A percentile compares a stretch with the other conserved stretches of the same genome.
Evolutionary conservation across 306 rosid species (phyloP).

Genomic region (Castanopsis chinensis): DNA sequence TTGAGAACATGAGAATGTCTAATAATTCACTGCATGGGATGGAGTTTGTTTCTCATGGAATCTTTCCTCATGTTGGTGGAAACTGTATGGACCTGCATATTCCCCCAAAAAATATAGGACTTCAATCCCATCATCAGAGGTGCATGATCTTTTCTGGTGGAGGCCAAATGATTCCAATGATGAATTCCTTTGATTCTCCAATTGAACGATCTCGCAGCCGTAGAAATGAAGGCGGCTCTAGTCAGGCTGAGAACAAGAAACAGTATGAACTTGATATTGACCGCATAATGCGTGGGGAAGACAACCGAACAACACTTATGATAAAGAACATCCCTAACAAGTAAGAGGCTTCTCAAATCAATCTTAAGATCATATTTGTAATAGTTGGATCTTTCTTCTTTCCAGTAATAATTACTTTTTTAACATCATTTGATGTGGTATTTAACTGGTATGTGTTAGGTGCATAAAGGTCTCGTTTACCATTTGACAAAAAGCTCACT

Average conservation of each 20-base stretch:
- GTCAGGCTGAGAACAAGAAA: slow-evolving; percentile 56
- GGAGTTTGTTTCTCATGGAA: slow-evolving; percentile 46
- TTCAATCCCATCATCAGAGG: slow-evolving; percentile 59
- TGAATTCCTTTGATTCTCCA: slow-evolving; percentile 55
- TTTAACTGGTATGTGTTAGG: not conserved
- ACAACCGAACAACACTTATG: slow-evolving; percentile 81
- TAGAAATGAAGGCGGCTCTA: slow-evolving; percentile 60
- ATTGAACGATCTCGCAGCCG: slow-evolving; percentile 73
- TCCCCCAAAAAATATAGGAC: slow-evolving; percentile 48
- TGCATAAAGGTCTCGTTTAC: not conserved
- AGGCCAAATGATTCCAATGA: slow-evolving; percentile 58
- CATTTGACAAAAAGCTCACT: not conserved
- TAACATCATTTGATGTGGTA: not conserved
- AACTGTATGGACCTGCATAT: slow-evolving; percentile 25
- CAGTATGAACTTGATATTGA: slow-evolving; percentile 79
- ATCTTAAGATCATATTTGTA: not conserved
- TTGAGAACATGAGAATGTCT: slow-evolving; percentile 56
- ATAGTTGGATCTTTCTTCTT: not conserved
- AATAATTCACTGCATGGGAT: slow-evolving; percentile 59
- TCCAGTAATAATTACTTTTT: not conserved
- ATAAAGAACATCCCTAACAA: slow-evolving; percentile 87
- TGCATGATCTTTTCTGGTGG: slow-evolving; percentile 66
- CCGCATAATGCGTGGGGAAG: slow-evolving; percentile 65
- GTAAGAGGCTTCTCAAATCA: slow-evolving; percentile 37
- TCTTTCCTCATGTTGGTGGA: slow-evolving; percentile 64